Evolutionary conservation across 2,329 filamentous ascomycete genomes (phyloP), one percentile per base, ranked within the genome.

Genomic region (Nigrospora osmanthi): DNA sequence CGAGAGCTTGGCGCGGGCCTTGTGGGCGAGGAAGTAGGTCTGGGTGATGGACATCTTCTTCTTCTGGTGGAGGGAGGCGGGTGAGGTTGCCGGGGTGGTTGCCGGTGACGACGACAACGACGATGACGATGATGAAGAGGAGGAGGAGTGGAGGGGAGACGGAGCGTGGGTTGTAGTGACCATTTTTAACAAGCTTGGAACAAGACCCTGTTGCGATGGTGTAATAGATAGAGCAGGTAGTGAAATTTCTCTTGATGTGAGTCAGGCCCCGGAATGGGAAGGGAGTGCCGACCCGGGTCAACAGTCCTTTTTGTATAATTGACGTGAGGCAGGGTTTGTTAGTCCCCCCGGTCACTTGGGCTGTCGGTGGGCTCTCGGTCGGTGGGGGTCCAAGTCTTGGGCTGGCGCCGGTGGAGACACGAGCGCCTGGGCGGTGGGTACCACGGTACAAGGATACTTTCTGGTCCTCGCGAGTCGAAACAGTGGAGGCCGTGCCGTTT

Each of bases 1-100:
- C 54, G 89, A 89, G 62, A 98, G 89, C 89, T 98, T 98, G 58
- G 84, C 85, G 67, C 93, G 83, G 64, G 93, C 93, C 70, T 90
- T 91, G 77, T 95, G 90, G 65, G 93, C 93, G 59, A 97, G 85
- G 75, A 89, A 95, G 85, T 97, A 98, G 50, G 91, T 97, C 72
- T 96, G 89, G 28, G 91, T 94, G 73, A 97, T 85, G 66, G 87
- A 94, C 93, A 97, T 97, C 72, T 85, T 90, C 70, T 89, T 87
- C 72, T 85, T 76, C 65, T 72, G 70, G 53, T 70, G 67, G 42
- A 71, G 57, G 33, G 68, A 68, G 54, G 66, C 62, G 28, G 64
- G 59, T 43, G 58, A 59, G 6, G 33, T 2, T 15, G 33, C 28
- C 30, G 40, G 28, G 17, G 23, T 30, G 40, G 17, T 9, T 32